These are phyloP conservation scores for Rutidosis leptorrhynchoides DNA, from an alignment of 129 eudicot species.

Conservation along the genomic window DNA sequence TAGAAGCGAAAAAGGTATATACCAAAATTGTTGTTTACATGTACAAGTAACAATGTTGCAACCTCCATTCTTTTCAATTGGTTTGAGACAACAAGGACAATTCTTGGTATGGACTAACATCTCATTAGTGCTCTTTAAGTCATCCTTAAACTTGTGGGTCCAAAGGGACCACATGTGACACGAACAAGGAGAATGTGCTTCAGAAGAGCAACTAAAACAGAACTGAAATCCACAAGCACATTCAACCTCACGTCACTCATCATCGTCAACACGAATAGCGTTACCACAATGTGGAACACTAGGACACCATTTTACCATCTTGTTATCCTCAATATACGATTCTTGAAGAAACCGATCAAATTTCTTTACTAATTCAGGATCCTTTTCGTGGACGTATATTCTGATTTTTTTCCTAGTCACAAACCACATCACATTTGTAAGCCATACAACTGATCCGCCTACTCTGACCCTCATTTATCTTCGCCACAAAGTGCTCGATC, in stretches of 20 bases:
- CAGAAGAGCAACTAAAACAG: conserved; percentile 63
- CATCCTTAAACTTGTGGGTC: conserved; percentile 53
- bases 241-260: conserved; percentile 66
- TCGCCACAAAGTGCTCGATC: conserved; percentile 65
- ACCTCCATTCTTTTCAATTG: conserved; percentile 76
- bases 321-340: conserved; percentile 81
- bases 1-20: conserved; percentile 23
- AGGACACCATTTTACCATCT: conserved; percentile 83
- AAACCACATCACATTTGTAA: conserved; percentile 54
- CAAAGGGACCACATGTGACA: conserved; percentile 80
- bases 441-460: conserved; percentile 77
- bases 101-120: conserved; percentile 44
- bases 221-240: conserved; percentile 76
- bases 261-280: conserved; percentile 67
- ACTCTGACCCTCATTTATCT: conserved; percentile 84
- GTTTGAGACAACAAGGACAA: conserved; percentile 70
- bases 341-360: conserved; percentile 62
- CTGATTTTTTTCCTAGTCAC: conserved; percentile 63
- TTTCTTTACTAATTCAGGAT: conserved; percentile 53
- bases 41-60: conserved; percentile 54
- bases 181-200: conserved; percentile 89
- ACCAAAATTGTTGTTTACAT: conserved; percentile 72
- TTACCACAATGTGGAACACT: conserved; percentile 90
- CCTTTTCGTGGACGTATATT: conserved; percentile 37
- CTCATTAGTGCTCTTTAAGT: conserved; percentile 53